Evolutionary conservation across 495 filamentous ascomycete species (phyloP), one percentile per base, ranked within the genome.

Genomic region (Cryomyces antarcticus): DNA sequence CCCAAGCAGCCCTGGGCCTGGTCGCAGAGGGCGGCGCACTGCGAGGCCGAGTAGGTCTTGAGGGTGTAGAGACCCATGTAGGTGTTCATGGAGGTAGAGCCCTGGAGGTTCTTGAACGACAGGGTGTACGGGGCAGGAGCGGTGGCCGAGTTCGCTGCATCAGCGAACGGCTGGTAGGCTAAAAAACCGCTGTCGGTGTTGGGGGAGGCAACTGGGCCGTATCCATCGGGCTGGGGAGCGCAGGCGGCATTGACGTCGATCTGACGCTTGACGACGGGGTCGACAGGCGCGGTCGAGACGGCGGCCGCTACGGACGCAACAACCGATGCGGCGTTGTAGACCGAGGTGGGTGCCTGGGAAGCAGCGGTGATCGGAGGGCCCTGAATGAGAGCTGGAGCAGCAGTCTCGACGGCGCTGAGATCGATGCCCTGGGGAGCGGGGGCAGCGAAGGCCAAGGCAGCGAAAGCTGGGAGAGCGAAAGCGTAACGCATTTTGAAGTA

Each of bases 41-140:
- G n/a, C 4, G 34, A 40, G 1, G 50, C 13, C 27, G 49, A 41
- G 34, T 52, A 52, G 33, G 33, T 17, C 29, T 46, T 47, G 29
- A 52, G 44, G 13, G 30, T 45, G 44, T 46, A 49, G 41, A 47
- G 45, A n/a, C 44, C 47, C 37, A 52, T 9, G 41, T 52, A 52
- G 36, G 31, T 13, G 5, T 37, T 40, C 2, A 37, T 33, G 17
- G 43, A 31, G 28, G 36, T 37, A n/a, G 38, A 37, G 38, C 37
- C 46, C 35, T 44, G 40, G 10, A 49, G 40, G 39, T 46, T 49
- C 37, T 9, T 11, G 45, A 52, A 52, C 9, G 9, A 36, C 33
- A 10, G 33, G 1, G 33, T 36, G 12, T 36, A 36, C 12, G 9
- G 9, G 9, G 9, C 9, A 10, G 33, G 33, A 10, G 12, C 33